Conservation (phyloP, 768 basidiomycete genomes). For the Termitomyces sp. region DNA sequence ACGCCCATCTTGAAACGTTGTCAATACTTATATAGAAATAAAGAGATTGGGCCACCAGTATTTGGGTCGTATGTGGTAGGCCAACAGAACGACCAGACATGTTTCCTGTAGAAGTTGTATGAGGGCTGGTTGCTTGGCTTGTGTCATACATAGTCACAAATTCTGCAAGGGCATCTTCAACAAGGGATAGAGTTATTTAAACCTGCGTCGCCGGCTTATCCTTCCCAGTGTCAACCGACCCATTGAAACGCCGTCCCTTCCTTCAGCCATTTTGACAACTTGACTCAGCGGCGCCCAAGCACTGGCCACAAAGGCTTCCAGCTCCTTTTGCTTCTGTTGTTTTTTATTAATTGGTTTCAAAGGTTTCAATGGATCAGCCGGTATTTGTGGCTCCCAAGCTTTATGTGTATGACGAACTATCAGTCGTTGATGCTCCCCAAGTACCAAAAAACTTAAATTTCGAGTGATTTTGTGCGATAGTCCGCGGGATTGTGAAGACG, state of each 20-base stretch:
- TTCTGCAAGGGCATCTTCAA: not conserved
- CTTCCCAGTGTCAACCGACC: constrained; percentile 35
- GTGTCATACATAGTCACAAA: not conserved
- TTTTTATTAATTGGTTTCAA: constrained; percentile 5
- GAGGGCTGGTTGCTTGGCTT: not conserved
- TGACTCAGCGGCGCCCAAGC: constrained; percentile 48
- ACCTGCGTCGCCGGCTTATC: constrained; percentile 9
- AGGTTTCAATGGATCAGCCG: constrained; percentile 11
- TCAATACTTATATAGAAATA: not conserved
- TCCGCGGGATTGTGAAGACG: constrained; percentile 59
- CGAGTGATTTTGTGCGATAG: constrained; percentile 54
- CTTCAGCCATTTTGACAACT: constrained; percentile 57
- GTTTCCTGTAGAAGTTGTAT: not conserved
- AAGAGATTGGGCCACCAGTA: not conserved
- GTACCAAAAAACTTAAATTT: constrained; percentile 42
- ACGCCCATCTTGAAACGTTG: not conserved
- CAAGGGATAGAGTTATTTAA: not conserved
- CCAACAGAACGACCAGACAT: constrained; percentile 5
- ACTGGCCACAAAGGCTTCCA: constrained; percentile 26
- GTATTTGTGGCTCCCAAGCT: constrained; percentile 36
- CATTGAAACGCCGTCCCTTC: constrained; percentile 41
- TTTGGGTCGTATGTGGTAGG: not conserved
- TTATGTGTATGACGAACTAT: constrained; percentile 7
- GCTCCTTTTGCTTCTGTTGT: constrained; percentile 12
- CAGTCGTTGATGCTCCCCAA: constrained; percentile 27